Evolutionary conservation across 371 early-diverging fungal genomes (phyloP).

Genomic region (Dentiscutata heterogama): DNA sequence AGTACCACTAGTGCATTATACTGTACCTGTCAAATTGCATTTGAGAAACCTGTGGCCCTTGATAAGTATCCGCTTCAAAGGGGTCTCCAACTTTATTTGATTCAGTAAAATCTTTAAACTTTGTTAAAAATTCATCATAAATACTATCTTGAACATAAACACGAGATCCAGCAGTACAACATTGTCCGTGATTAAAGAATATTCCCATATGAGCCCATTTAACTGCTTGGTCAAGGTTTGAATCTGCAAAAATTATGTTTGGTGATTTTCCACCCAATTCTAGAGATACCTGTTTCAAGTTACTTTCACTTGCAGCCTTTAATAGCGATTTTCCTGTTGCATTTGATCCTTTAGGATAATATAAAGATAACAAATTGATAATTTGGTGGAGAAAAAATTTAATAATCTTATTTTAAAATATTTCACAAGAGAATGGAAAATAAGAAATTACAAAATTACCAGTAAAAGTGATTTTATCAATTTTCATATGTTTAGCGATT

Average conservation of each 20-base stretch:
- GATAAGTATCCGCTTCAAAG: constrained; percentile 64
- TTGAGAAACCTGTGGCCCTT: constrained; percentile 83
- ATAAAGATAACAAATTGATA: not conserved
- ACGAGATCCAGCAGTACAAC: constrained; percentile 90
- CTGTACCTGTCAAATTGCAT: constrained; percentile 70
- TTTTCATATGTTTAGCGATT: constrained; percentile 57
- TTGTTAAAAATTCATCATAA: constrained; percentile 73
- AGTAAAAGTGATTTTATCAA: constrained; percentile 77
- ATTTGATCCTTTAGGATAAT: constrained; percentile 66
- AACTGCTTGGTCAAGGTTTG: constrained; percentile 84
- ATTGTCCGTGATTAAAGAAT: constrained; percentile 88
- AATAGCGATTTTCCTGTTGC: constrained; percentile 77
- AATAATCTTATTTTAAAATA: not conserved
- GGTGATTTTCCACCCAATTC: constrained; percentile 96
- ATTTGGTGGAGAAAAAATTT: constrained; percentile 66
- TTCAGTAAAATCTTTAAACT: constrained; percentile 69
- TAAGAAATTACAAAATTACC: constrained; percentile 44
- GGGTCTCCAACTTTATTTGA: constrained; percentile 71
- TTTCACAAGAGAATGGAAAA: not conserved
- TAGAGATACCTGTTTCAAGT: constrained; percentile 80
- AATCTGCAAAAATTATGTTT: constrained; percentile 86
- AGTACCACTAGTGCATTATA: too few species aligned
- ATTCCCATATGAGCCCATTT: constrained; percentile 76
- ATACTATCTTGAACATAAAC: constrained; percentile 85
- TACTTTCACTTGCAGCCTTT: constrained; percentile 70